A percentile compares a stretch with the other conserved stretches of the same genome.
phyloP scores from a whole-genome alignment of 345 rosid genomes.

The Sonneratia alba region DNA sequence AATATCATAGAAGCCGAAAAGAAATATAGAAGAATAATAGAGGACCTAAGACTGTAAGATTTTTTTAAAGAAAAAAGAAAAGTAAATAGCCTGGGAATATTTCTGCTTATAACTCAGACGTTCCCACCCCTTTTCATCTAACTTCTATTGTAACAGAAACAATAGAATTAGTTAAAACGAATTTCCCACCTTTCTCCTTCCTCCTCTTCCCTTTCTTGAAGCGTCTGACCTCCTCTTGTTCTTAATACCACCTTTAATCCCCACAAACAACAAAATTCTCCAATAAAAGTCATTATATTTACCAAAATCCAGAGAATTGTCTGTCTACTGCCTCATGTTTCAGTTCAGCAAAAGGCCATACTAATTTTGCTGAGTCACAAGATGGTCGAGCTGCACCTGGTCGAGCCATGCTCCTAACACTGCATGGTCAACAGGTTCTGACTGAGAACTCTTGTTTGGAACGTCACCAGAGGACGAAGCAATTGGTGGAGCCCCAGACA shows the following conservation, averaged over 20 bases:
- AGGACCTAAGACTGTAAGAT: constrained; percentile 20
- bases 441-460: constrained; percentile 27
- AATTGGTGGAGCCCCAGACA: constrained; percentile 19
- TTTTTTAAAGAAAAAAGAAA: constrained; percentile 13
- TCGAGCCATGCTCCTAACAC: constrained; percentile 71
- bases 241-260: constrained; percentile 18
- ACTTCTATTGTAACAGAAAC: constrained; percentile 27
- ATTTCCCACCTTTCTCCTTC: constrained; percentile 23
- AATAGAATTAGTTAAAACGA: constrained; percentile 31
- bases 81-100: constrained; percentile 17
- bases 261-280: constrained; percentile 19
- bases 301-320: constrained; percentile 34
- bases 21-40: constrained; percentile 16
- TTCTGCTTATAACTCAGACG: constrained; percentile 25
- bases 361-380: constrained; percentile 79
- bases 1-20: constrained; percentile 9
- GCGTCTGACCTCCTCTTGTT: neutral
- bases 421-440: constrained; percentile 47
- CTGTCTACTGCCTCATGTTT: constrained; percentile 24
- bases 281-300: constrained; percentile 22
- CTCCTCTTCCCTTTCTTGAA: constrained; percentile 4
- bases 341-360: constrained; percentile 5
- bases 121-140: constrained; percentile 21
- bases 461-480: constrained; percentile 25
- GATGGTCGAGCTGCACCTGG: constrained; percentile 88